These are phyloP conservation scores for Ophiobolus disseminans DNA, from an alignment of 2,329 filamentous ascomycete genomes.

Conservation along the genomic window DNA sequence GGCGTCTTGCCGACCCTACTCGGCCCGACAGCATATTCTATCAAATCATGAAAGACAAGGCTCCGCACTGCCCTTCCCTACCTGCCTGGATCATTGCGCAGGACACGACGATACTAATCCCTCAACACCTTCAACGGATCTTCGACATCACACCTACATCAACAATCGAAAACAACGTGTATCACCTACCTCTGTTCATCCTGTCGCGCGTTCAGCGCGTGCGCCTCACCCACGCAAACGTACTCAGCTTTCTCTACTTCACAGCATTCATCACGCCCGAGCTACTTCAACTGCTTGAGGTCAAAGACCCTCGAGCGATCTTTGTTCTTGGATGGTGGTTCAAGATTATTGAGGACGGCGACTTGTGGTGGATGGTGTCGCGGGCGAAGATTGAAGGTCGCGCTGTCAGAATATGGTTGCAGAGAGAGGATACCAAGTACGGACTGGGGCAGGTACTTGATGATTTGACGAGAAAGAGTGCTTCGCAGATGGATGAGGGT, in stretches of 20 bases:
- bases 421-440: conserved; percentile 17
- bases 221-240: conserved; percentile 49
- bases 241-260: conserved; percentile 58
- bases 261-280: conserved; percentile 54
- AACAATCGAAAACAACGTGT: conserved; percentile 27
- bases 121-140: conserved; percentile 39
- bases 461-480: no score
- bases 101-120: conserved; percentile 33
- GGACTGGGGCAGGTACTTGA: no score
- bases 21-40: conserved; percentile 59
- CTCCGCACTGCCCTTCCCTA: conserved; percentile 4
- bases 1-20: conserved; percentile 58
- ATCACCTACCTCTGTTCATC: conserved; percentile 43
- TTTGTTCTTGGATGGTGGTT: conserved; percentile 66
- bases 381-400: conserved; percentile 34
- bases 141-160: conserved; percentile 34
- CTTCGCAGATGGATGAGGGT: no score
- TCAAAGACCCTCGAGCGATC: conserved; percentile 62
- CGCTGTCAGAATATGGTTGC: conserved; percentile 35
- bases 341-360: conserved; percentile 46
- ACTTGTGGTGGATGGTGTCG: conserved; percentile 38
- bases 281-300: conserved; percentile 56
- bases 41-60: conserved; percentile 32
- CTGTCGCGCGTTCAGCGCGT: conserved; percentile 50
- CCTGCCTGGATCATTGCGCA: conserved; percentile 15